A percentile compares a stretch with the other conserved stretches of the same genome.
Evolutionary conservation across 139 green algal species (phyloP).

Genomic region (Ettlia oleoabundans): DNA sequence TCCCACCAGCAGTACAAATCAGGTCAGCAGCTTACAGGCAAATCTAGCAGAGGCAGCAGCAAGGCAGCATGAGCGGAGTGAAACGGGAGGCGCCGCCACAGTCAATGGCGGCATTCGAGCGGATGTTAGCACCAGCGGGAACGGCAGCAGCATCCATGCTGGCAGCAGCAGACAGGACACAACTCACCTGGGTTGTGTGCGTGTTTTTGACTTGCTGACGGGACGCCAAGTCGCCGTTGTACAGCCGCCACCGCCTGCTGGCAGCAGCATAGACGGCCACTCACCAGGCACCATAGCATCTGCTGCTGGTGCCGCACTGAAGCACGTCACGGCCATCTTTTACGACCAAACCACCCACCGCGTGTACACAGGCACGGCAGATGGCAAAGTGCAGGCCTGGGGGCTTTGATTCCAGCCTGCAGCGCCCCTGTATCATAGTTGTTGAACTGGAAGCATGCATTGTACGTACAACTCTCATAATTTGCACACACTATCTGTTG

Average conservation of each 20-base stretch:
- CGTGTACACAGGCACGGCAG: background rate
- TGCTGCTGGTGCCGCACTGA: background rate
- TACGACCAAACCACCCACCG: background rate
- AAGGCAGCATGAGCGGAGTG: too few species aligned
- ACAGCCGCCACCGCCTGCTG: background rate
- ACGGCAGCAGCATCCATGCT: background rate
- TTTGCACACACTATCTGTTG: too few species aligned
- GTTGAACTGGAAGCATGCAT: too few species aligned
- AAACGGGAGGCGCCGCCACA: background rate
- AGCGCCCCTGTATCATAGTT: background rate
- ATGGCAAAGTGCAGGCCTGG: conserved; percentile 19
- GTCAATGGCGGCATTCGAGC: too few species aligned
- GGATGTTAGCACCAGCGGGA: background rate
- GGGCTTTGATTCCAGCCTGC: background rate
- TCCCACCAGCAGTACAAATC: background rate
- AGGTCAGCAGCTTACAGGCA: too few species aligned
- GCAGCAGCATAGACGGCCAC: background rate
- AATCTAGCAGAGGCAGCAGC: too few species aligned
- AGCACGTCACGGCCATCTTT: background rate
- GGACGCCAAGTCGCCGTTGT: background rate
- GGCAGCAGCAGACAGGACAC: background rate
- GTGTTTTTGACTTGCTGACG: background rate
- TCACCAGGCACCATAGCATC: background rate
- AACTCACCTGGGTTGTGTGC: too few species aligned
- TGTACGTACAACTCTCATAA: too few species aligned